Conservation (phyloP, 352 stramenopile species). For the Phytophthora syringae region DNA sequence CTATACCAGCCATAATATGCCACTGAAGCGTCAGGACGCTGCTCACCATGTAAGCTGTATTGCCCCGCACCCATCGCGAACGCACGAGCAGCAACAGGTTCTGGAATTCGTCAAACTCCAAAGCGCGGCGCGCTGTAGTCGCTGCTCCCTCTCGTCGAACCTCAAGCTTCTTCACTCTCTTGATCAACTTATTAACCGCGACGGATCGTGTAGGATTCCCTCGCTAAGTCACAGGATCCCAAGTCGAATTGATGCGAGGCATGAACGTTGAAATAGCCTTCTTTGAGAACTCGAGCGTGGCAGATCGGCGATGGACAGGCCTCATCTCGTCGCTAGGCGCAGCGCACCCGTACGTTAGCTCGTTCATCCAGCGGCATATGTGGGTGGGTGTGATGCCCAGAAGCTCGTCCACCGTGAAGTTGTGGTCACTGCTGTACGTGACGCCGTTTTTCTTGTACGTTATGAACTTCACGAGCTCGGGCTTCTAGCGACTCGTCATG, state of each 20-base stretch:
- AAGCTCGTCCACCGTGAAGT: not conserved
- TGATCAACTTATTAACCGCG: not conserved
- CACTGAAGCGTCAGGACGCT: slow-evolving; percentile 22
- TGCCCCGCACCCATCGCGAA: not conserved
- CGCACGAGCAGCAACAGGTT: slow-evolving; percentile 5
- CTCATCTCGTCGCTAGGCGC: not conserved
- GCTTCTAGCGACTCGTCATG: not conserved
- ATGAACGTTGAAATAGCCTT: not conserved
- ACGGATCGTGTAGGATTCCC: not conserved
- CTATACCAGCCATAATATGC: slow-evolving; percentile 23
- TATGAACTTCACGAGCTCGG: not conserved
- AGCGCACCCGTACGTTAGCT: not conserved
- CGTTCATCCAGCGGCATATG: not conserved
- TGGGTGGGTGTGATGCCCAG: not conserved
- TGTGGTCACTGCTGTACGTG: not conserved
- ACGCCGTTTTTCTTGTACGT: not conserved
- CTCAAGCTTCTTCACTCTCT: not conserved
- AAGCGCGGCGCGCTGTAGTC: not conserved
- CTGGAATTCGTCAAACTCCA: slow-evolving; percentile 17
- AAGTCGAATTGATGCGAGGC: not conserved
- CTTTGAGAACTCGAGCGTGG: not conserved
- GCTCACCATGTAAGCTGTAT: slow-evolving; percentile 7
- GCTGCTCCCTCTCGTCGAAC: slow-evolving; percentile 18
- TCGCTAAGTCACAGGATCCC: not conserved
- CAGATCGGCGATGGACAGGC: not conserved